These are phyloP conservation scores for Nannizziopsis arthrosporioides DNA, from an alignment of 2,329 filamentous ascomycete genomes.

Conservation along the genomic window DNA sequence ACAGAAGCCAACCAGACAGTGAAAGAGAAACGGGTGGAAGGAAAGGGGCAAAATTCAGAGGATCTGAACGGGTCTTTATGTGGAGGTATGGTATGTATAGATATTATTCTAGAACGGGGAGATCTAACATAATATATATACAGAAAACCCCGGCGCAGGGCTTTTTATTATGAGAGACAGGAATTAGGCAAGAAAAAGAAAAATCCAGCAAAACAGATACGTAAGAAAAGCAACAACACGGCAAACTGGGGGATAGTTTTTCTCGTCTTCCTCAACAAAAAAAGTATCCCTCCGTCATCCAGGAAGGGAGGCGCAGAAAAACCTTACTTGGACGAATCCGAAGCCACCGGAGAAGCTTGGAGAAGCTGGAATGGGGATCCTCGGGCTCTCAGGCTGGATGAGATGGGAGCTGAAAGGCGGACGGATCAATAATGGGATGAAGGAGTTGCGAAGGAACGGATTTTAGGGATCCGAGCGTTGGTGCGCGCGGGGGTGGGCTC, in stretches of 20 bases:
- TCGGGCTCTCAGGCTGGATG: neutral
- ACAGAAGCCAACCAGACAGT: too few species aligned
- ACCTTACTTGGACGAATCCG: slow-evolving; percentile 1
- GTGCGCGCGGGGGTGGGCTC: neutral
- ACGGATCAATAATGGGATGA: neutral
- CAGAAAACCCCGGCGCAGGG: neutral
- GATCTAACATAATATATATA: slow-evolving; percentile 1
- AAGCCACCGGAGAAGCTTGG: slow-evolving; percentile 3
- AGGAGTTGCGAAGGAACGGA: too few species aligned
- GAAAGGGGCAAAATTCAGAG: neutral
- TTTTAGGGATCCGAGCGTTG: slow-evolving; percentile 5
- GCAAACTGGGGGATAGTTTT: neutral
- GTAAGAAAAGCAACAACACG: neutral
- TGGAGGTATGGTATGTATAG: neutral
- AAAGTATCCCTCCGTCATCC: neutral
- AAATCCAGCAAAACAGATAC: neutral
- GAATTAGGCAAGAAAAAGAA: neutral
- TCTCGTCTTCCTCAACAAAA: neutral
- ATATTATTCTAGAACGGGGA: slow-evolving; percentile 4
- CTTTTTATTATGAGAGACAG: neutral
- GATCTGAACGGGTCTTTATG: too few species aligned
- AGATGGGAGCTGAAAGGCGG: neutral
- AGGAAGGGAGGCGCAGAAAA: too few species aligned
- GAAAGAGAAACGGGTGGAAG: neutral
- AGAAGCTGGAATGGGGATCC: neutral